Evolutionary conservation across 768 basidiomycete genomes (phyloP), one percentile per base, ranked within the genome.

Genomic region (Suillus discolor): DNA sequence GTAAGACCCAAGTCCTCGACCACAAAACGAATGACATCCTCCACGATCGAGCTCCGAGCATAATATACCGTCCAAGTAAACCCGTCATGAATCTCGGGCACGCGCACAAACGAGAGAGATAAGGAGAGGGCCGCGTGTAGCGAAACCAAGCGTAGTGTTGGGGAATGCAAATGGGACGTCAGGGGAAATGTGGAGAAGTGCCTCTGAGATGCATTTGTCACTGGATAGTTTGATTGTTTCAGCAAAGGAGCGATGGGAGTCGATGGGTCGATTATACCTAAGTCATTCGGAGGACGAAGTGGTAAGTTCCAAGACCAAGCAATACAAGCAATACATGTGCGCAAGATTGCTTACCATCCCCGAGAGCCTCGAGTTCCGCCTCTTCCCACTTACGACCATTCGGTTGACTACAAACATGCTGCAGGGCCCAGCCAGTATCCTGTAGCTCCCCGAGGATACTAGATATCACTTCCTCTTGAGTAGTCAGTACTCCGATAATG

Each of bases 1-100:
- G 85, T 77, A 28, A 95, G 76, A 2, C 92, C 93, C 4, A 94
- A 82, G 69, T 92, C 88, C 39, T 85, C 84, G 12, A 85, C 70
- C 11, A 91, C 76, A 8, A 71, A 69, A 39, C 83, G 77, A 55
- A 92, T 72, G 18, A 87, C 79, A 51, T 89, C 84, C n/a, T 79
- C 74, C 3, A 88, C 86, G 4, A 85, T 86, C 57, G 81, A 85
- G 2, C 75, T 77, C 63, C 83, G 82, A 5, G 90, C 85, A 63
- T 94, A 80, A 75, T 88, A 95, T 47, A 86, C 68, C 61, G 82
- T 88, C 80, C 89, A 88, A 68, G 79, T 71, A 70, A 89, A 93
- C 2, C 83, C 89, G 70, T 94, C 93, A 61, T 89, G 84, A 65
- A 94, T 85, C 74, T 93, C 90, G 3, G 92, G 92, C 18, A 94